Evolutionary conservation across 345 rosid genomes (phyloP), one percentile per base, ranked within the genome.

Genomic region (Populus davidiana): DNA sequence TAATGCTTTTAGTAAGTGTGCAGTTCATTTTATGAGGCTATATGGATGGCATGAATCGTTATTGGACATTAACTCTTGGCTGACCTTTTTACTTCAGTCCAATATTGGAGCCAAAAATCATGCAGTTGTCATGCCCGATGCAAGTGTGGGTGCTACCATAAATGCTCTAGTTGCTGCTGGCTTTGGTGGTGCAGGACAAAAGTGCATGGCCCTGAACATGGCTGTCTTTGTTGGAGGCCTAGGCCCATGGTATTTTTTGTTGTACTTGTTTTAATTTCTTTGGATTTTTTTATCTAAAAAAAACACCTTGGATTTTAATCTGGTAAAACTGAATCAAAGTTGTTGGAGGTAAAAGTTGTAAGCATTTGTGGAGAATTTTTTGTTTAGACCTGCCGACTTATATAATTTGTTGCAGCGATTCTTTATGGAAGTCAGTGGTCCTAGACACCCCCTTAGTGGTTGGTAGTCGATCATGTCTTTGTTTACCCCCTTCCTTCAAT

Each of bases 121-220:
- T 72, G 91, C 89, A 21, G 83, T 91, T 68, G 88, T 91, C 84
- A 86, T 89, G 94, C 87, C 91, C 81, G 94, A 89, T 84, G 92
- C 92, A 76, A 87, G 74, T 66, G 54, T 79, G 67, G 94, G 85
- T 66, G 86, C 88, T 80, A 89, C 94, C 79, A 44, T 91, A 80
- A 81, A 84, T 81, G 85, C 88, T 72, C 38, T 91, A 54, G 91
- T 80, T 76, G 86, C 90, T 71, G 83, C 88, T 75, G 92, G 90
- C 33, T 89, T 91, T 82, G 91, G 94, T 70, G 86, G 85, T 66
- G 90, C 87, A 52, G 94, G 92, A 78, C 94, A 91, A 59, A 87
- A 85, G 76, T 86, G 90, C 80, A 80, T 73, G 79, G 83, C 90
- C 47, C 79, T 89, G 41, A 80, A 83, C 82, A 81, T 85, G 4